These are phyloP conservation scores for Quercus rubra DNA, from an alignment of 306 rosid genomes.

Conservation along the genomic window DNA sequence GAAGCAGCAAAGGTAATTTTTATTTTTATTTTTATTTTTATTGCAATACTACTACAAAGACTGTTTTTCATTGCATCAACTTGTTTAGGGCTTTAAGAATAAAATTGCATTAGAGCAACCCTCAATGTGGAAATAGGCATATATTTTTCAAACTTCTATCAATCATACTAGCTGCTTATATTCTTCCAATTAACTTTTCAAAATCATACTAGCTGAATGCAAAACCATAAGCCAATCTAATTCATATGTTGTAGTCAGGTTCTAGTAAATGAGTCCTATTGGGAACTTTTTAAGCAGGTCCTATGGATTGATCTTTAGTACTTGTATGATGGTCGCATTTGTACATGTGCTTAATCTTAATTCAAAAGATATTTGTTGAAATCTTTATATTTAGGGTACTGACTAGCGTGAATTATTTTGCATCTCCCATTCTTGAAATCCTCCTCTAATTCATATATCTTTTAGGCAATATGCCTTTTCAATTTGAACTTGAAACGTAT, in stretches of 20 bases:
- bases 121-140: background rate
- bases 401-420: background rate
- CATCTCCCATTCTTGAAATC: background rate
- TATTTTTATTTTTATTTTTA: background rate
- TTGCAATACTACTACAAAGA: background rate
- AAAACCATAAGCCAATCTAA: background rate
- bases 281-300: background rate
- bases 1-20: conserved; percentile 67
- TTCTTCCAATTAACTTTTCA: background rate
- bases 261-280: background rate
- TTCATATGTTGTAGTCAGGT: background rate
- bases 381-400: background rate
- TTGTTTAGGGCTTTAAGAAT: background rate
- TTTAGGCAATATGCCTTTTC: background rate
- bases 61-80: background rate
- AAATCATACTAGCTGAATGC: background rate
- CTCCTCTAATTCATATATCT: background rate
- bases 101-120: background rate
- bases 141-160: background rate
- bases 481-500: background rate
- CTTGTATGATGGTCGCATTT: background rate
- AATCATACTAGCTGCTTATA: background rate
- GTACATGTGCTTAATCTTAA: background rate
- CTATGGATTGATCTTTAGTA: background rate
- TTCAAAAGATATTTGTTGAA: background rate